Conservation (phyloP, 495 filamentous ascomycete genomes). For the Podospora pseudoanserina region DNA sequence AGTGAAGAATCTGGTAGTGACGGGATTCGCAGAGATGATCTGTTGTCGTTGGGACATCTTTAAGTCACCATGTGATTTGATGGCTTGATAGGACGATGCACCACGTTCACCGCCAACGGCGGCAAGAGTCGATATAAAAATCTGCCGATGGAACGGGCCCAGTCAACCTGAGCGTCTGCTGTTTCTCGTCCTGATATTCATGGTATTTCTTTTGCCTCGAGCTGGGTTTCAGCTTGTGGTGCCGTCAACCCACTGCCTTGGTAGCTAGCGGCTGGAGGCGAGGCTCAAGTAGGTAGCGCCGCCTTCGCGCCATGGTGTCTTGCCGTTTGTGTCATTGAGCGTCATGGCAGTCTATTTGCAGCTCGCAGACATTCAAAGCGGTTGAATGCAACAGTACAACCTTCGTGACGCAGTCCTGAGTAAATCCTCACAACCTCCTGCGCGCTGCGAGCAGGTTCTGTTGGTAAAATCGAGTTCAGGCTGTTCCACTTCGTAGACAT, state of each 20-base stretch:
- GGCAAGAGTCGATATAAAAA: neutral
- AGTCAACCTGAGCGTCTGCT: neutral
- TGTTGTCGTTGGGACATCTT: neutral
- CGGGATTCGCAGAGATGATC: neutral
- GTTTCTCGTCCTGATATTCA: neutral
- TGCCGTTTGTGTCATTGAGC: neutral
- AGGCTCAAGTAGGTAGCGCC: slow-evolving; percentile 1
- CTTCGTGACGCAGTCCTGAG: neutral
- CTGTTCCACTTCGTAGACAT: neutral
- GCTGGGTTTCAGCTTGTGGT: neutral
- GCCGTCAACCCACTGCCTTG: neutral
- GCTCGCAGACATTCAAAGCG: neutral
- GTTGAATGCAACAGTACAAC: neutral
- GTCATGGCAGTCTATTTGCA: neutral
- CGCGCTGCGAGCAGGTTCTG: neutral
- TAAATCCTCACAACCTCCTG: neutral
- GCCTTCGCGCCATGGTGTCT: neutral
- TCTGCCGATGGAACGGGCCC: neutral
- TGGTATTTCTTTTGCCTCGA: neutral
- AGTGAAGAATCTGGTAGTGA: neutral
- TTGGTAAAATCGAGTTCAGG: neutral
- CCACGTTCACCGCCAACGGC: neutral
- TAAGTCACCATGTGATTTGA: neutral
- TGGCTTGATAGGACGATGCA: neutral
- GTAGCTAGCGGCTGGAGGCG: slow-evolving; percentile 3